Percentiles rank a stretch among this genome's conserved stretches.
Evolutionary conservation across 2,329 filamentous ascomycete genomes (phyloP).

Genomic region (Davidsoniella virescens): DNA sequence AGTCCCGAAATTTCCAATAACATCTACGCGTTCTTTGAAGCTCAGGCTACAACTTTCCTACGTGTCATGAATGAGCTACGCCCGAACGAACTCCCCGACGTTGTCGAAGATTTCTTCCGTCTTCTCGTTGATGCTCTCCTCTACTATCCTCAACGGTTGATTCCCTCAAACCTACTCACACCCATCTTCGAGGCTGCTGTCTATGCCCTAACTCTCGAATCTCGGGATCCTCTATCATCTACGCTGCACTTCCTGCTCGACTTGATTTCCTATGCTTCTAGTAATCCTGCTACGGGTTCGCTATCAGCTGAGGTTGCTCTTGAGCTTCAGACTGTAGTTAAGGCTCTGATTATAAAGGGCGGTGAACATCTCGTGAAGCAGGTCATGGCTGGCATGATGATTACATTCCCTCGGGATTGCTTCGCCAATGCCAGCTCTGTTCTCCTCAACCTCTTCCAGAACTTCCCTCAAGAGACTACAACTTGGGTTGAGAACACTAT

Average conservation of each 20-base stretch:
- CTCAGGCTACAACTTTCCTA: conserved; percentile 79
- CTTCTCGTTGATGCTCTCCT: conserved; percentile 80
- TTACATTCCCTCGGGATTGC: conserved; percentile 89
- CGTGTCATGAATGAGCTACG: conserved; percentile 76
- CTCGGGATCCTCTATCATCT: conserved; percentile 79
- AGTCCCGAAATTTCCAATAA: conserved; percentile 66
- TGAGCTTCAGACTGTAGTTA: conserved; percentile 58
- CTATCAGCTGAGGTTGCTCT: conserved; percentile 43
- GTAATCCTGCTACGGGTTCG: conserved; percentile 50
- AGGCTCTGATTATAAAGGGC: conserved; percentile 50
- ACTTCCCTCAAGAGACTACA: conserved; percentile 65
- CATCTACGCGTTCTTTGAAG: conserved; percentile 90
- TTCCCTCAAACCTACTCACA: conserved; percentile 61
- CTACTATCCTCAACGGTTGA: conserved; percentile 75
- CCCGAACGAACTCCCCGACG: conserved; percentile 54
- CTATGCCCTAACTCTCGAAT: conserved; percentile 73
- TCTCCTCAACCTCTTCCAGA: conserved; percentile 74
- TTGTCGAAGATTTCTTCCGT: conserved; percentile 94
- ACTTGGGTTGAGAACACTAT: conserved; percentile 75
- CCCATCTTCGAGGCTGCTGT: conserved; percentile 79
- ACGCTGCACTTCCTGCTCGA: conserved; percentile 88
- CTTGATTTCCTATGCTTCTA: conserved; percentile 71
- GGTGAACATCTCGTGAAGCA: conserved; percentile 73
- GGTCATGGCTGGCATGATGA: conserved; percentile 96
- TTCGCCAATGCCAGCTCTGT: conserved; percentile 89